Evolutionary conservation across 208 protist species (phyloP).

Genomic region (Leishmania tropica): DNA sequence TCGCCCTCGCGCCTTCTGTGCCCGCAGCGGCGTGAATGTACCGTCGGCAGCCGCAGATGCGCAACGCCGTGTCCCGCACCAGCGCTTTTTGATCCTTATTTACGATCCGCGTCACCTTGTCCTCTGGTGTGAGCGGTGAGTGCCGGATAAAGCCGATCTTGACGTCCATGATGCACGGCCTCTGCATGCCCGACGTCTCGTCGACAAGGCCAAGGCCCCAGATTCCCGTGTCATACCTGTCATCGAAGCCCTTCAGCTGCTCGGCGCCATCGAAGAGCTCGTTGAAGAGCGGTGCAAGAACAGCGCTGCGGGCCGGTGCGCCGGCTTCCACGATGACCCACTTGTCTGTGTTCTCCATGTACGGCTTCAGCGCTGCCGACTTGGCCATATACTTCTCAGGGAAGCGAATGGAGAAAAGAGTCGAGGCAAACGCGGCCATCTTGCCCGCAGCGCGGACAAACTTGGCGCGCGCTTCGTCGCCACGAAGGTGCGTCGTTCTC

Average conservation of each 20-base stretch:
- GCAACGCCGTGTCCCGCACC: constrained; percentile 44
- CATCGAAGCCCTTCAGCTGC: constrained; percentile 33
- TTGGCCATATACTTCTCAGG: constrained; percentile 25
- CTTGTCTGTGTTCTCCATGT: background rate
- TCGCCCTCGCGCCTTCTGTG: background rate
- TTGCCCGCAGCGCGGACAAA: constrained; percentile 27
- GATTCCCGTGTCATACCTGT: constrained; percentile 37
- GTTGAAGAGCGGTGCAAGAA: constrained; percentile 36
- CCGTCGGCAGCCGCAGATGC: constrained; percentile 62
- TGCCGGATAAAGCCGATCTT: constrained; percentile 78
- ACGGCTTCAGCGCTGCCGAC: constrained; percentile 18
- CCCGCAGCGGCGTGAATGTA: background rate
- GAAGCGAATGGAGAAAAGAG: constrained; percentile 30
- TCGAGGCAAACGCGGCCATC: constrained; percentile 16
- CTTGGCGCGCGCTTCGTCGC: constrained; percentile 12
- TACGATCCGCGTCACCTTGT: constrained; percentile 54
- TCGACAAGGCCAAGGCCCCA: constrained; percentile 75
- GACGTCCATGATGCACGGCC: constrained; percentile 71
- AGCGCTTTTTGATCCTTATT: constrained; percentile 48
- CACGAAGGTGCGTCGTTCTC: background rate
- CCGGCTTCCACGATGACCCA: constrained; percentile 48
- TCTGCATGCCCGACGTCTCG: constrained; percentile 40
- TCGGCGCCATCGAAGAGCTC: constrained; percentile 39
- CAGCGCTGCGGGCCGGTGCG: constrained; percentile 8
- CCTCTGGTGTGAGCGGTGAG: constrained; percentile 60